These are phyloP conservation scores for Suillus lakei DNA, from an alignment of 768 basidiomycete species.

Conservation along the genomic window DNA sequence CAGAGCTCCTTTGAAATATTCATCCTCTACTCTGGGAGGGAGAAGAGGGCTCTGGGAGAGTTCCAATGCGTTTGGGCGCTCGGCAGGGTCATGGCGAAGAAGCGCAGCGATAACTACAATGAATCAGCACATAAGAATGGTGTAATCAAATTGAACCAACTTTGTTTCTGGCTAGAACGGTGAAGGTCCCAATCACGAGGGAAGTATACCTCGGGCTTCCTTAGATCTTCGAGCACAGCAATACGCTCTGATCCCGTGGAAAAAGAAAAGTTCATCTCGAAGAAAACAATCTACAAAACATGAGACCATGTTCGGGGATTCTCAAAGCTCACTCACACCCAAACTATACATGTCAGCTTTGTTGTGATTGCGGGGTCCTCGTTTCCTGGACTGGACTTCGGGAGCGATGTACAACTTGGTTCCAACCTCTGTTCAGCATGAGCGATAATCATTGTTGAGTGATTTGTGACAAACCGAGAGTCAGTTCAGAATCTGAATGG, in stretches of 20 bases:
- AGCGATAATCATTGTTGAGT: not conserved
- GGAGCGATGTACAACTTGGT: slow-evolving; percentile 93
- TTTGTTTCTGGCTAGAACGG: slow-evolving; percentile 67
- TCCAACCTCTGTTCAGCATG: slow-evolving; percentile 68
- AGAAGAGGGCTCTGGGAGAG: slow-evolving; percentile 79
- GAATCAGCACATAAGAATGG: slow-evolving; percentile 8
- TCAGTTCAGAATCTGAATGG: slow-evolving; percentile 69
- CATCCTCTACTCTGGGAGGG: slow-evolving; percentile 80
- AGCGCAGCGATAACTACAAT: slow-evolving; percentile 77
- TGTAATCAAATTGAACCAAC: slow-evolving; percentile 45
- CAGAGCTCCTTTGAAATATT: slow-evolving; percentile 82
- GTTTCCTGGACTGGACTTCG: slow-evolving; percentile 73
- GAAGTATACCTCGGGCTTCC: slow-evolving; percentile 75
- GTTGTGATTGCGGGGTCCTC: slow-evolving; percentile 72
- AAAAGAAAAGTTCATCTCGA: slow-evolving; percentile 93
- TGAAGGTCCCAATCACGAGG: slow-evolving; percentile 74
- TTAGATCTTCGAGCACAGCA: slow-evolving; percentile 77
- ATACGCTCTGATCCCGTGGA: slow-evolving; percentile 84
- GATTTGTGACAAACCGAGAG: slow-evolving; percentile 55
- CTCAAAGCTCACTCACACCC: slow-evolving; percentile 57
- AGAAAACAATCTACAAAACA: slow-evolving; percentile 81
- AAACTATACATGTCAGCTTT: slow-evolving; percentile 97
- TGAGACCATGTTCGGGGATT: not conserved
- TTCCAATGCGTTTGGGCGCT: slow-evolving; percentile 82
- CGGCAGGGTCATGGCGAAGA: slow-evolving; percentile 78